These are phyloP conservation scores for Apiospora aurea DNA, from an alignment of 2,329 filamentous ascomycete species.

Conservation along the genomic window DNA sequence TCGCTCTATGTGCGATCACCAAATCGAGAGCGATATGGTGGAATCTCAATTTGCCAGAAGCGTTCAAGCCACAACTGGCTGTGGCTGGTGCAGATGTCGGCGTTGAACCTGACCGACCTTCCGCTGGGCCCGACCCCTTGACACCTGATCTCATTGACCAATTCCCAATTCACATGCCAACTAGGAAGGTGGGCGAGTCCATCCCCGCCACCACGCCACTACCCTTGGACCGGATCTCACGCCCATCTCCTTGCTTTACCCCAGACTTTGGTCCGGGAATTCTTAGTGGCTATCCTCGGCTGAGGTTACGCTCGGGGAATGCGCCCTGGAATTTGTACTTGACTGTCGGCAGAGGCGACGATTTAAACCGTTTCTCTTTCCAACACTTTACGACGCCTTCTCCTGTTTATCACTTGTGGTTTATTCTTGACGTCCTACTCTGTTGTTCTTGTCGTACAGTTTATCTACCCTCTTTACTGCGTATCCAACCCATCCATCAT, in stretches of 20 bases:
- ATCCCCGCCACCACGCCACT: neutral
- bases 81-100: neutral
- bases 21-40: neutral
- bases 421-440: neutral
- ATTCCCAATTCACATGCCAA: constrained; percentile 20
- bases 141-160: neutral
- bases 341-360: neutral
- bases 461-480: neutral
- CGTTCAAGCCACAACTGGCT: neutral
- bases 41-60: constrained; percentile 16
- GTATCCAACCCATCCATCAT: constrained; percentile 39
- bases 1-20: neutral
- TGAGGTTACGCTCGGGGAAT: constrained; percentile 33
- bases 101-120: neutral
- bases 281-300: constrained; percentile 37
- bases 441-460: neutral
- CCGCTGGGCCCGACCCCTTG: neutral
- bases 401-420: neutral
- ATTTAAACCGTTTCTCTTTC: neutral
- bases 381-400: neutral
- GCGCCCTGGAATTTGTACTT: constrained; percentile 17
- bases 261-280: constrained; percentile 24
- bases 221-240: constrained; percentile 1
- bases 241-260: neutral
- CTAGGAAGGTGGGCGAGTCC: neutral